phyloP scores from a whole-genome alignment of 169 alveolate genomes.

The Sarcocystis neurona region DNA sequence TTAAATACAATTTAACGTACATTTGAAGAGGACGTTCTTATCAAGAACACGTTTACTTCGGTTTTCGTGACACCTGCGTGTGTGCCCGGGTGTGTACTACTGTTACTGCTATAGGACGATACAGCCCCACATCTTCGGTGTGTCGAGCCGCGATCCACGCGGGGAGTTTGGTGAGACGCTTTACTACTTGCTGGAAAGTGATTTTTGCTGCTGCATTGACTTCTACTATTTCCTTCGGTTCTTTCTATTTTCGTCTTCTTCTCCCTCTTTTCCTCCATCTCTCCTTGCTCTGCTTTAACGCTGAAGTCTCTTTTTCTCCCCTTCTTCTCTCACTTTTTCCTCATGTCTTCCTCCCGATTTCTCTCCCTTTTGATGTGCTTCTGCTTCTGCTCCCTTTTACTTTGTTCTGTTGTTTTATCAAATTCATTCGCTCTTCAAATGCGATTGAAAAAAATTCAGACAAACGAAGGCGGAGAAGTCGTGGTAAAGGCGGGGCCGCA shows the following conservation, averaged over 20 bases:
- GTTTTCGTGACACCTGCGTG: not conserved
- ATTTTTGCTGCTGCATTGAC: not conserved
- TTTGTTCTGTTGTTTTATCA: not conserved
- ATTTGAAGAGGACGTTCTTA: no score
- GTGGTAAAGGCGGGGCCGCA: constrained; percentile 22
- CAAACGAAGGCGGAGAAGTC: constrained; percentile 60
- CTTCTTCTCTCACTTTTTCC: no score
- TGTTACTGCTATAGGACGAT: constrained; percentile 37
- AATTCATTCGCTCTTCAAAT: not conserved
- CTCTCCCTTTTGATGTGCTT: not conserved
- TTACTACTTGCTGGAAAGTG: no score
- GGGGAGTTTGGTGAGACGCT: constrained; percentile 46
- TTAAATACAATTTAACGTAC: no score
- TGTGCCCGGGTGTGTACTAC: not conserved
- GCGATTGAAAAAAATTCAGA: constrained; percentile 19
- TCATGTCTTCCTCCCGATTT: not conserved
- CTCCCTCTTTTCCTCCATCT: no score
- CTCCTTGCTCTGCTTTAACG: no score
- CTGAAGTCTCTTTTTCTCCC: no score
- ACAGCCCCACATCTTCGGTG: constrained; percentile 83
- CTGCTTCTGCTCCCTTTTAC: not conserved
- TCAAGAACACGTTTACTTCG: not conserved
- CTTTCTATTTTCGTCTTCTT: no score
- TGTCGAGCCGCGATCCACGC: constrained; percentile 88
- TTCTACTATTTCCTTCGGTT: not conserved